Base-by-base conservation (phyloP, 305 asterid species). In the Fraxinus sp. region DNA sequence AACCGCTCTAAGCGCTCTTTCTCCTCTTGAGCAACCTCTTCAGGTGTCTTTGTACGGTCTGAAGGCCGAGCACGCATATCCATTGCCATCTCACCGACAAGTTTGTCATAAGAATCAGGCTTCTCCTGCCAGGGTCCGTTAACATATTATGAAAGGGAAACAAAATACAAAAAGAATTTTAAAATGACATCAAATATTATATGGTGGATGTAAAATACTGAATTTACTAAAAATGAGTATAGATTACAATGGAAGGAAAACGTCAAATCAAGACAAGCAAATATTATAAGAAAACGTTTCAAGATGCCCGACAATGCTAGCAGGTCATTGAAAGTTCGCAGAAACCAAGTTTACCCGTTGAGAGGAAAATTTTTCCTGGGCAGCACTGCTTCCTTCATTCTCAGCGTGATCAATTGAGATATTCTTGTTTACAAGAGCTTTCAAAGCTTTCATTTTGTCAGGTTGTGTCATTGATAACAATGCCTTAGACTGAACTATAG, bases 11-110 rank as follows among this genome's bases (percentile, higher is more conserved):
- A 87, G 26, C 89, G 97, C 82, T 93, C 99, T 90, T 93, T 96
- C 92, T 96, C 99, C 84, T 91, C 99, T 86, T 93, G 98, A 4
- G 98, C 99, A 80, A 93, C 84, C 86, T 96, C 99, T 90, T 96
- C 99, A 52, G 97, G 94, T 68, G 97, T 85, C 90, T 94, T 96
- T 74, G 95, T 92, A 82, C 98, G 89, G 86, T 94, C 94, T 13
- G 99, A 92, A 84, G 99, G 97, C 77, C 95, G 97, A 81, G 98
- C 99, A 77, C 98, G 91, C 85, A 89, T 91, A 83, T 96, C 98
- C 84, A 91, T 86, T 55, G 90, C 91, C 96, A 96, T 88, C 88
- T 93, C 92, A 89, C 96, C 87, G 14, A 92, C 83, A 84, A 96
- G 89, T 82, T 90, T 86, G 78, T 93, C 98, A 84, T 96, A 96